Evolutionary conservation across 768 basidiomycete genomes (phyloP).

Genomic region (Tulasnella sp.): DNA sequence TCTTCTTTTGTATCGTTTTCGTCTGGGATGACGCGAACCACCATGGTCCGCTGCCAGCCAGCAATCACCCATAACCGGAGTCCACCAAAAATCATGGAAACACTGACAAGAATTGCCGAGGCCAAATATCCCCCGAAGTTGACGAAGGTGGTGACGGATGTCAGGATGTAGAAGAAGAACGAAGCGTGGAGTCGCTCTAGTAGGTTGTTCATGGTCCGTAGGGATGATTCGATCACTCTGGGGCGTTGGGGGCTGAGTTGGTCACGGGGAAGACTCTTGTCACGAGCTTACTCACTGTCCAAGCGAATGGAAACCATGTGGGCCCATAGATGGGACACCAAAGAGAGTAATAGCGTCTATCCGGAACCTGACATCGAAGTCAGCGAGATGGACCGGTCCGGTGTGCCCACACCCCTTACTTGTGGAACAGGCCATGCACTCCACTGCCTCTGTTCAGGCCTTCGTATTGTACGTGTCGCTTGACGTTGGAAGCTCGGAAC

Average conservation of each 20-base stretch:
- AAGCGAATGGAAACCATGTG: constrained; percentile 91
- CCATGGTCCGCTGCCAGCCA: constrained; percentile 45
- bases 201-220: constrained; percentile 89
- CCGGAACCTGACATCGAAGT: constrained; percentile 59
- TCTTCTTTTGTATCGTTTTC: constrained; percentile 38
- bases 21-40: neutral
- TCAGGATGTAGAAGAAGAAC: constrained; percentile 91
- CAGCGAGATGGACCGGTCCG: neutral
- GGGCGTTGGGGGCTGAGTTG: neutral
- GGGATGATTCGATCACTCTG: constrained; percentile 80
- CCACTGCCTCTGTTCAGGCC: constrained; percentile 78
- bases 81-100: constrained; percentile 82
- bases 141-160: constrained; percentile 62
- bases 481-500: constrained; percentile 60
- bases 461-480: constrained; percentile 68
- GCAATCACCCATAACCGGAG: constrained; percentile 66
- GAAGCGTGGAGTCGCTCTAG: constrained; percentile 95
- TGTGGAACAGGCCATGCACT: constrained; percentile 84
- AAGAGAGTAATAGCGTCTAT: constrained; percentile 93
- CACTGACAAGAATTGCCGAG: constrained; percentile 75
- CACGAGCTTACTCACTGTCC: constrained; percentile 58
- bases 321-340: constrained; percentile 79
- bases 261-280: neutral
- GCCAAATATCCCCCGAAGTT: constrained; percentile 91
- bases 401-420: constrained; percentile 42